phyloP scores from a whole-genome alignment of 2,329 filamentous ascomycete genomes.

The Leptographium galeiforme region DNA sequence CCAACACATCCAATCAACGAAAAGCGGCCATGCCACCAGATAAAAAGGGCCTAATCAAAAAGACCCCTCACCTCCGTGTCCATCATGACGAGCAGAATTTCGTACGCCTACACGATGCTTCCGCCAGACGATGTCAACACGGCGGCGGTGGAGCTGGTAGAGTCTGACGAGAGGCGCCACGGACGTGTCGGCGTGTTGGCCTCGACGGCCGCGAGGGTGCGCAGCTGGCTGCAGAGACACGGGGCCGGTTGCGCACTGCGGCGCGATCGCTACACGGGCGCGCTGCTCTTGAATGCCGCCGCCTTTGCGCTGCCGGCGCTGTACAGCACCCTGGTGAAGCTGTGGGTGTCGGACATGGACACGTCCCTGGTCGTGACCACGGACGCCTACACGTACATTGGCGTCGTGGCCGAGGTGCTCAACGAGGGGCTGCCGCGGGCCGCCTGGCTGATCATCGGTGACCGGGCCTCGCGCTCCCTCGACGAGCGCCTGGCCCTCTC shows the following conservation, averaged over 20 bases:
- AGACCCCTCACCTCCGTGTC: too few relatives aligned
- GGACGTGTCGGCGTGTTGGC: too few relatives aligned
- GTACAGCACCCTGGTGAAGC: constrained; percentile 53
- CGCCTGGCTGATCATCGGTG: constrained; percentile 55
- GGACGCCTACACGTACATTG: constrained; percentile 57
- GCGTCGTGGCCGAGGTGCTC: constrained; percentile 51
- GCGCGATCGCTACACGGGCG: constrained; percentile 33
- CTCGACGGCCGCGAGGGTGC: too few relatives aligned
- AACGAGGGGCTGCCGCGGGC: constrained; percentile 61
- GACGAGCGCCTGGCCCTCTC: constrained; percentile 42
- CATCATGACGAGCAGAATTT: too few relatives aligned
- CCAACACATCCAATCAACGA: too few relatives aligned
- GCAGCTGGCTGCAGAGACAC: too few relatives aligned
- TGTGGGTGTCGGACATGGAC: constrained; percentile 60
- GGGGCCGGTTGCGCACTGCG: background rate
- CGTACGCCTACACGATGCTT: too few relatives aligned
- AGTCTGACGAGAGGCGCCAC: too few relatives aligned
- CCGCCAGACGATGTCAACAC: too few relatives aligned
- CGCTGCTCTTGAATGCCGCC: constrained; percentile 47
- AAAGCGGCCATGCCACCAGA: too few relatives aligned
- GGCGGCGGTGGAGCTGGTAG: too few relatives aligned
- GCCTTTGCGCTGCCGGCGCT: constrained; percentile 54
- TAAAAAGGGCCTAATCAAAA: too few relatives aligned
- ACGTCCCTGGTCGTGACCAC: constrained; percentile 47
- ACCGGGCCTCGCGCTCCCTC: constrained; percentile 39